phyloP scores from a whole-genome alignment of 2,329 filamentous ascomycete genomes.

The Ophiostoma ulmi region DNA sequence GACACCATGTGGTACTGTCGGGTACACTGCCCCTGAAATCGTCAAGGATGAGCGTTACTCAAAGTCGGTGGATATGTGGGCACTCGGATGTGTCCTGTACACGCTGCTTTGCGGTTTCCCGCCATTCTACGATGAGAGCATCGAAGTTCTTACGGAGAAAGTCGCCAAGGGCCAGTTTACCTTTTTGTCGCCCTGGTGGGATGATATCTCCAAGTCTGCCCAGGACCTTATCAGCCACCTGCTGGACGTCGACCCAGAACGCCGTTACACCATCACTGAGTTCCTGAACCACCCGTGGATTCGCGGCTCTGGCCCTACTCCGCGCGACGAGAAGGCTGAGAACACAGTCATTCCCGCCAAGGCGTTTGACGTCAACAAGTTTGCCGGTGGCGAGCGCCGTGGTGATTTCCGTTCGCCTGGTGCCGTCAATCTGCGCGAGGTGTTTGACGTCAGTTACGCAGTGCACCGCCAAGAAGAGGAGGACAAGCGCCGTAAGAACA shows the following conservation, averaged over 20 bases:
- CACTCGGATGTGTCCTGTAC: conserved; percentile 91
- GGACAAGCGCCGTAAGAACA: conserved; percentile 81
- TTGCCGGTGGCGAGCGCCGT: conserved; percentile 58
- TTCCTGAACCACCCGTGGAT: conserved; percentile 97
- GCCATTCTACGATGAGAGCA: conserved; percentile 97
- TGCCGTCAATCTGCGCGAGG: conserved; percentile 89
- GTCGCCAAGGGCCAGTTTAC: conserved; percentile 95
- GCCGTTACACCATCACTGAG: conserved; percentile 87
- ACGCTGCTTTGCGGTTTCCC: conserved; percentile 96
- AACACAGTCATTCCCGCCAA: conserved; percentile 42
- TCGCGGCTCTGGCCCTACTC: conserved; percentile 55
- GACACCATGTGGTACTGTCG: conserved; percentile 98
- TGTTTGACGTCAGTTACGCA: conserved; percentile 97
- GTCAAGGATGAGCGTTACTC: conserved; percentile 99
- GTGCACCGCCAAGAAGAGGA: conserved; percentile 97
- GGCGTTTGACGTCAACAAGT: conserved; percentile 53
- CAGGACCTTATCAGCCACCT: conserved; percentile 93
- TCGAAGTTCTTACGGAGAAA: conserved; percentile 94
- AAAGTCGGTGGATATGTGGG: conserved; percentile 99
- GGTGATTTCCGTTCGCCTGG: conserved; percentile 94
- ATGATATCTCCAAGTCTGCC: conserved; percentile 91
- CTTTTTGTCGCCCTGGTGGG: conserved; percentile 98
- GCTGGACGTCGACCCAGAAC: conserved; percentile 88
- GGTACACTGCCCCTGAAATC: conserved; percentile 96
- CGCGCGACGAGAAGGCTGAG: conserved; percentile 54